Evolutionary conservation across 768 basidiomycete species (phyloP).

Genomic region (Boletus insuetus): DNA sequence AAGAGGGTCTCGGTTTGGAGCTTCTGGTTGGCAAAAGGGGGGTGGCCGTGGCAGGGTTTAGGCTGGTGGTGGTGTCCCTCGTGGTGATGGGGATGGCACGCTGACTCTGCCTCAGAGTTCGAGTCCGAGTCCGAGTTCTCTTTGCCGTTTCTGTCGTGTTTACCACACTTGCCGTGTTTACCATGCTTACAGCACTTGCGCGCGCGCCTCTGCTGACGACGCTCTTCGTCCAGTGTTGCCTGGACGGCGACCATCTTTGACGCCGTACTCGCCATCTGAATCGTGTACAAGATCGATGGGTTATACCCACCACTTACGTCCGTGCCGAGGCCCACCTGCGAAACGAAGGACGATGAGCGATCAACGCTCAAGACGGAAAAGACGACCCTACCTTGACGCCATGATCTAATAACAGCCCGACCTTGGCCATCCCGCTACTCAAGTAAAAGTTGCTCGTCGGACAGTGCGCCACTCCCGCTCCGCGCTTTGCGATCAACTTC

Average conservation of each 20-base stretch:
- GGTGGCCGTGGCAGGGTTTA: background rate
- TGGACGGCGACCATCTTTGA: slow-evolving; percentile 70
- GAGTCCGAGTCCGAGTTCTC: background rate
- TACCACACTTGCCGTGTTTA: background rate
- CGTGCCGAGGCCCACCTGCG: slow-evolving; percentile 85
- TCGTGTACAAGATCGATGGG: slow-evolving; percentile 70
- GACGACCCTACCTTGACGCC: slow-evolving; percentile 69
- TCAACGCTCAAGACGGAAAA: background rate
- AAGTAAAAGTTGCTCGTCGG: slow-evolving; percentile 92
- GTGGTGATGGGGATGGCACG: background rate
- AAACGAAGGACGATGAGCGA: background rate
- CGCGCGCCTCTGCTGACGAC: background rate
- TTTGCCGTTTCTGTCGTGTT: background rate
- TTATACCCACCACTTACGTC: slow-evolving; percentile 86
- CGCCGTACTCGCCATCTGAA: slow-evolving; percentile 73
- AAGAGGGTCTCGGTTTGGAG: slow-evolving; percentile 70
- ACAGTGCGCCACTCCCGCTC: slow-evolving; percentile 85
- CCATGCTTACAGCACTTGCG: background rate
- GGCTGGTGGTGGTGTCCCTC: background rate
- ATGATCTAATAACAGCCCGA: slow-evolving; percentile 72
- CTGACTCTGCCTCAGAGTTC: no score
- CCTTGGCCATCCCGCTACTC: slow-evolving; percentile 74
- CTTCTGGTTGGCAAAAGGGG: slow-evolving; percentile 50
- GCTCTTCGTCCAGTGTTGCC: slow-evolving; percentile 18
- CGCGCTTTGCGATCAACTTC: slow-evolving; percentile 55